Conservation (phyloP, 768 basidiomycete species). For the Glaciozyma antarctica region DNA sequence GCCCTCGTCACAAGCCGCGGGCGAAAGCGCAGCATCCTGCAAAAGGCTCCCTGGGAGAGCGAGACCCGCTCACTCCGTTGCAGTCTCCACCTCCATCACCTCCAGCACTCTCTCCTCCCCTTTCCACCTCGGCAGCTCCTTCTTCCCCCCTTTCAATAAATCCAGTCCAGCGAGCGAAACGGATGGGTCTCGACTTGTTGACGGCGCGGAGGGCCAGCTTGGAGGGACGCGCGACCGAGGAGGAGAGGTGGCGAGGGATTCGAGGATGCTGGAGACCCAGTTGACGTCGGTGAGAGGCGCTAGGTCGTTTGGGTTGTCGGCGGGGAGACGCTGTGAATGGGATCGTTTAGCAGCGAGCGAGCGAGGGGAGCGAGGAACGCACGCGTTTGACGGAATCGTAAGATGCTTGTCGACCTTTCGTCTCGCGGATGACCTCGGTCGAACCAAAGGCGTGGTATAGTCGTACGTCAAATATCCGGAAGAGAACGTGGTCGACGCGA, state of each 20-base stretch:
- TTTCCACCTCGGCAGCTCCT: conserved; percentile 1
- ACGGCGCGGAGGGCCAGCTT: conserved; percentile 7
- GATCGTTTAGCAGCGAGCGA: too few species aligned
- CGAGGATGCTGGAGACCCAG: conserved; percentile 59
- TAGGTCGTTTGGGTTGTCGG: conserved; percentile 52
- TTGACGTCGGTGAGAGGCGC: conserved; percentile 78
- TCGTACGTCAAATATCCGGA: conserved; percentile 78
- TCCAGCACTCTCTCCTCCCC: conserved; percentile 6
- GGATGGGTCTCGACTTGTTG: too few species aligned
- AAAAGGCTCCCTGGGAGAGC: too few species aligned
- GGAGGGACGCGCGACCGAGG: neutral
- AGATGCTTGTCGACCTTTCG: conserved; percentile 80
- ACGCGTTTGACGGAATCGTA: conserved; percentile 64
- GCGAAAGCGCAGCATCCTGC: too few species aligned
- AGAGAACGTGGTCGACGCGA: conserved; percentile 88
- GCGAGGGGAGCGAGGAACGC: neutral
- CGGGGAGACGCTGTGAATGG: conserved; percentile 21
- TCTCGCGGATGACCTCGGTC: conserved; percentile 59
- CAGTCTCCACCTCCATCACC: neutral
- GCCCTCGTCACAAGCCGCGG: too few species aligned
- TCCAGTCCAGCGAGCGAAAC: neutral
- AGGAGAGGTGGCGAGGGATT: conserved; percentile 4
- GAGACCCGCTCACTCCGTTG: too few species aligned
- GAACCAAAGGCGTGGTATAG: conserved; percentile 74
- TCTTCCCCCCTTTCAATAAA: neutral